Evolutionary conservation across 768 basidiomycete species (phyloP).

Genomic region (Daedaleopsis nitida): DNA sequence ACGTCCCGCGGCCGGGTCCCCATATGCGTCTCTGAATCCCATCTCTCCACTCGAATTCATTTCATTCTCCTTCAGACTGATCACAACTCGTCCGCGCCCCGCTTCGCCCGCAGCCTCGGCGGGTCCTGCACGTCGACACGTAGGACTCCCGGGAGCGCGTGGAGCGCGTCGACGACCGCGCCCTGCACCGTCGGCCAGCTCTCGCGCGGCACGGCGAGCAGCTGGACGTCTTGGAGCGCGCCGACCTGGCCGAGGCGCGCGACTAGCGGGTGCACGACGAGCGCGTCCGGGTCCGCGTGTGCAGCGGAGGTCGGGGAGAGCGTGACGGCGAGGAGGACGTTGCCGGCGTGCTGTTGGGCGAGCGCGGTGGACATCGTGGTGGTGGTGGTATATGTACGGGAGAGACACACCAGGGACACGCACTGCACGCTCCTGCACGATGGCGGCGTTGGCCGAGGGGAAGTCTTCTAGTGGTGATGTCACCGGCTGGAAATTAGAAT

Average conservation of each 20-base stretch:
- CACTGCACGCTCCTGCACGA: no score
- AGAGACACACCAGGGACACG: no score
- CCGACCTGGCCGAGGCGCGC: slow-evolving; percentile 45
- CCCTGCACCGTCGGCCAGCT: slow-evolving; percentile 37
- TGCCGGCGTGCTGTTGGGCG: slow-evolving; percentile 38
- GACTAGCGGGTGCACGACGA: slow-evolving; percentile 39
- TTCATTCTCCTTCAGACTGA: no score
- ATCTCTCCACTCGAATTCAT: no score
- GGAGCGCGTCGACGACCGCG: slow-evolving; percentile 35
- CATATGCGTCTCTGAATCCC: no score
- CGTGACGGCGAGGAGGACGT: slow-evolving; percentile 48
- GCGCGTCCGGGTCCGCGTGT: slow-evolving; percentile 32
- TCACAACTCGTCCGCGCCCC: slow-evolving; percentile 37
- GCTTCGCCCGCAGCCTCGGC: slow-evolving; percentile 38
- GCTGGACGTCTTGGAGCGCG: slow-evolving; percentile 43
- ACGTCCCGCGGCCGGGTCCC: no score
- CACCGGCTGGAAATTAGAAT: slow-evolving; percentile 12
- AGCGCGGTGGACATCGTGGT: slow-evolving; percentile 28
- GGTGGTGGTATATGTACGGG: no score
- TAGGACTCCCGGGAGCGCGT: slow-evolving; percentile 32
- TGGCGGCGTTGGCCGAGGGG: no score
- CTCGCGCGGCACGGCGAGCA: slow-evolving; percentile 44
- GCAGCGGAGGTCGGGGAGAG: slow-evolving; percentile 38
- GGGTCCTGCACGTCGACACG: slow-evolving; percentile 41
- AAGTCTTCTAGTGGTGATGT: slow-evolving; percentile 29